phyloP scores from a whole-genome alignment of 768 basidiomycete species.

The Kwoniella botswanensis region DNA sequence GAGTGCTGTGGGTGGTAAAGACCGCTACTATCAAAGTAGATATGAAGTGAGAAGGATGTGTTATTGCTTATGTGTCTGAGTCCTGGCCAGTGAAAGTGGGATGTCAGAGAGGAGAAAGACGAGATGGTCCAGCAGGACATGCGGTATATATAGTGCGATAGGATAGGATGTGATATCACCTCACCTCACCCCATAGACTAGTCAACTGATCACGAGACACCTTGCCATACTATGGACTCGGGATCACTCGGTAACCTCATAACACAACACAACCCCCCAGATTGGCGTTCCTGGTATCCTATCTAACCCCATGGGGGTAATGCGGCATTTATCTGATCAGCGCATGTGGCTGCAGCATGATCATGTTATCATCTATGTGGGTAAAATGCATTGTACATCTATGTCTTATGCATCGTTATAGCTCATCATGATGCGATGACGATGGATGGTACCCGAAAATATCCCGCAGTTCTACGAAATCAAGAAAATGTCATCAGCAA shows the following conservation, averaged over 20 bases:
- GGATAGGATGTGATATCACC: background rate
- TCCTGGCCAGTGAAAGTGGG: background rate
- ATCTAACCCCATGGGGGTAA: conserved; percentile 5
- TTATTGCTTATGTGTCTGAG: background rate
- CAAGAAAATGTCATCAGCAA: no score
- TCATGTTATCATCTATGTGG: background rate
- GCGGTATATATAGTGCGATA: background rate
- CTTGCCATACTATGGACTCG: background rate
- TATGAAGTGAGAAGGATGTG: background rate
- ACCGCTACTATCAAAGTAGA: background rate
- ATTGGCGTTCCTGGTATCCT: conserved; percentile 9
- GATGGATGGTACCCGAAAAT: conserved; percentile 17
- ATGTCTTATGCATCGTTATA: conserved; percentile 11
- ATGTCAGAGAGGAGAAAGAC: background rate
- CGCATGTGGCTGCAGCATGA: conserved; percentile 2
- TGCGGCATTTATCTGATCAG: conserved; percentile 6
- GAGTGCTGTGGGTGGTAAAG: background rate
- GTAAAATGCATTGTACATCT: conserved; percentile 3
- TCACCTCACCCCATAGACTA: background rate
- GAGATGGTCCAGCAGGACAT: background rate
- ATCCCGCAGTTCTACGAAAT: conserved; percentile 1
- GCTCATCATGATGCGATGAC: conserved; percentile 20
- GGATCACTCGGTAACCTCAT: background rate
- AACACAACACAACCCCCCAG: background rate
- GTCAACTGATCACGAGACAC: conserved; percentile 1